Base-by-base conservation (phyloP, 108 stramenopile genomes). In the Cylindrotheca closterium region DNA sequence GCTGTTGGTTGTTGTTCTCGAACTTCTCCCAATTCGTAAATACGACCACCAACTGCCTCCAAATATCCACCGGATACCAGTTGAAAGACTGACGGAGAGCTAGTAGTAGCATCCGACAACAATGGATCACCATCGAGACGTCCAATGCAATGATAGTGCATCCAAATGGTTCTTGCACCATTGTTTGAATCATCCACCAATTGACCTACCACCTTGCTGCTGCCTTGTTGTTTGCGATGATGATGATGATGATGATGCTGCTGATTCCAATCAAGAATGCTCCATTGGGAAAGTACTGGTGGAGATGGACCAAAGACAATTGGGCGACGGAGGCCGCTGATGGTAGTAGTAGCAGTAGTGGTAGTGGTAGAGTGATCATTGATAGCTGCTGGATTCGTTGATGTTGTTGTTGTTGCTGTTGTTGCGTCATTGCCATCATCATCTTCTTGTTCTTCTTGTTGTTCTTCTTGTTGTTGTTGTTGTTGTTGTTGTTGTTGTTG, bases 11-110 rank as follows among this genome's bases (percentile, higher is more conserved):
- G 24, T 42, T 17, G 25, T 4, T 24, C 23, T 22, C 42, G 17
- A 8, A 8, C 29, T 53, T 67, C 48, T 22, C 71, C 71, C 26
- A 72, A 37, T 53, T 72, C 71, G 48, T 72, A 72, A 29, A 72
- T 53, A 23, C 58, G 57, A 34, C 64, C 64, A 3, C 71, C 71
- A 1, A 72, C 32, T 8, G 71, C 63, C 46, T 72, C 71, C 49
- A 67, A 37, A 42, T 65, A 72, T 29, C 64, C 71, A 29, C 71
- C 71, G 4, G 71, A 50, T 25, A 63, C 26, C 0, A 49, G 19
- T 10, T 29, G 24, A 3, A 53, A 27, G 21, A 55, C 26, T 32
- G 49, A 28, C 5, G 33, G 27, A 4, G 60, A 63, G n/a, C n/a
- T n/a, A n/a, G n/a, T n/a, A 4, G 70, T 46, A 15, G 28, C 4